Conservation (phyloP, 352 stramenopile genomes). For the Phytophthora sojae region DNA sequence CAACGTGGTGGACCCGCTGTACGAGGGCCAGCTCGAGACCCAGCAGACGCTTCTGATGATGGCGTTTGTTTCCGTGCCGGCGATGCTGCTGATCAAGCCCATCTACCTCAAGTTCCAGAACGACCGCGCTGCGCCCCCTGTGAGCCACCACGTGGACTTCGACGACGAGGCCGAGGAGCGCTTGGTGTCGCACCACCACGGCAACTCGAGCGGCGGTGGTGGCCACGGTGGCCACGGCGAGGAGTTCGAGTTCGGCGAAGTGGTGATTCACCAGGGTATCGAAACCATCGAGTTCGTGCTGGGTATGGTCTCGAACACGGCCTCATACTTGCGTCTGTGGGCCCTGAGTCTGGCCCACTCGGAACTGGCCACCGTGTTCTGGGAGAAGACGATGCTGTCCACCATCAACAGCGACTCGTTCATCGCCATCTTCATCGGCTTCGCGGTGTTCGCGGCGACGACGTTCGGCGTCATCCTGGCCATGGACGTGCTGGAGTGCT, state of each 20-base stretch:
- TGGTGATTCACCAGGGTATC: conserved; percentile 99
- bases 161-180: conserved; percentile 81
- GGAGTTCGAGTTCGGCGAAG: conserved; percentile 96
- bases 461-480: conserved; percentile 98
- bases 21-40: conserved; percentile 91
- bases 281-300: conserved; percentile 99
- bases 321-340: conserved; percentile 99
- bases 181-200: conserved; percentile 55
- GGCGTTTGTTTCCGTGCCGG: conserved; percentile 95
- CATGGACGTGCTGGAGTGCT: conserved; percentile 99
- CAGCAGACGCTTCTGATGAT: conserved; percentile 93
- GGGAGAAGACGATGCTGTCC: conserved; percentile 98
- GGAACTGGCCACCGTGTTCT: conserved; percentile 95
- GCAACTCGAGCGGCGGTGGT: conserved; percentile 39
- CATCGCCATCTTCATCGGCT: conserved; percentile 96
- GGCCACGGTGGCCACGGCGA: conserved; percentile 62
- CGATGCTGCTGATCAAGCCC: conserved; percentile 97
- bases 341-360: conserved; percentile 98
- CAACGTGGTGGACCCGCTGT: conserved; percentile 96
- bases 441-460: conserved; percentile 92
- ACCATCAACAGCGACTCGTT: conserved; percentile 97
- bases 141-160: conserved; percentile 78
- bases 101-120: conserved; percentile 90
- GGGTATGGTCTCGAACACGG: conserved; percentile 99
- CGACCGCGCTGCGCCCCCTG: conserved; percentile 55